phyloP scores from a whole-genome alignment of 139 green algal genomes.

The Zygnema cylindricum region DNA sequence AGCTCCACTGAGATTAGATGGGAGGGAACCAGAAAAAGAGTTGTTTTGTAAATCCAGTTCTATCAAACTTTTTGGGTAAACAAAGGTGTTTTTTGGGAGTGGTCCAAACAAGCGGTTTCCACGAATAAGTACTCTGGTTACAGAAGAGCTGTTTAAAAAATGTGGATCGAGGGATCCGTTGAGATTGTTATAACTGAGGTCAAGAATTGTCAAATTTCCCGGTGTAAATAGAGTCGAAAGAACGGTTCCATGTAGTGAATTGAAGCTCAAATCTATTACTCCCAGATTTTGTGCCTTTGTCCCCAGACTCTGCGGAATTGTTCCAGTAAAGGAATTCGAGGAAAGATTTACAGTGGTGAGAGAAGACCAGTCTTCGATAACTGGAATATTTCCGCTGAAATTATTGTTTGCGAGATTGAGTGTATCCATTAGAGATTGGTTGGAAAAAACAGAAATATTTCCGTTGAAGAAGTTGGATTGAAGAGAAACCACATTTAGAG shows the following conservation, averaged over 20 bases:
- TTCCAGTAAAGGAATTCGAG: slow-evolving; percentile 27
- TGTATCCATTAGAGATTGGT: neutral
- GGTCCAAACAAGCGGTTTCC: neutral
- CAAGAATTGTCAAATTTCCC: neutral
- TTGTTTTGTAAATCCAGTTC: slow-evolving; percentile 24
- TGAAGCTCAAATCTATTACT: slow-evolving; percentile 5
- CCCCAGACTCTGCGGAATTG: slow-evolving; percentile 27
- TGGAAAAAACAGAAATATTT: neutral
- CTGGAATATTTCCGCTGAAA: neutral
- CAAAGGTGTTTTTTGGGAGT: neutral
- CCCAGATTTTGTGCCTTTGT: neutral
- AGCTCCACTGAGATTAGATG: neutral
- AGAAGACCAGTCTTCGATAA: neutral
- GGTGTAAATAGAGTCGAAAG: neutral
- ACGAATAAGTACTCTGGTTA: neutral
- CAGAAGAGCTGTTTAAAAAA: neutral
- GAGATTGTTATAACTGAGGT: slow-evolving; percentile 11
- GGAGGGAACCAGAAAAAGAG: slow-evolving; percentile 32
- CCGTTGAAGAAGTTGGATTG: neutral
- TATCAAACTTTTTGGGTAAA: neutral
- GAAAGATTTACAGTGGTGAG: neutral
- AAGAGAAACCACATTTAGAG: neutral
- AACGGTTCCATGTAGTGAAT: slow-evolving; percentile 17
- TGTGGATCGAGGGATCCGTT: slow-evolving; percentile 6
- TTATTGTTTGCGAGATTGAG: neutral